These are phyloP conservation scores for Blastobotrys apis DNA, from an alignment of 1,139 yeast genomes.

Conservation along the genomic window DNA sequence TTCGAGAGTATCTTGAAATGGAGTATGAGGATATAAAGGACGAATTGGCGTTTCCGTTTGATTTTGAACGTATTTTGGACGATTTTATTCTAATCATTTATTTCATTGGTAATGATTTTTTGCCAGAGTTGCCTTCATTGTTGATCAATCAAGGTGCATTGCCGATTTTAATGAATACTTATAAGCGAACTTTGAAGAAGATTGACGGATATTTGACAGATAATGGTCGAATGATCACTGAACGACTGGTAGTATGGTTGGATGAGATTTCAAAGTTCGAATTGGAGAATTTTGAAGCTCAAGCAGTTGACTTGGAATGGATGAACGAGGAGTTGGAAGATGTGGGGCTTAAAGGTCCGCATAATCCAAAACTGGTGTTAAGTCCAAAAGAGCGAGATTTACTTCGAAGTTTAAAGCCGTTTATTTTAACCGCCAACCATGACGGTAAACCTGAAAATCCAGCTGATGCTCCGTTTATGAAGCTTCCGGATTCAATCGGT, in stretches of 20 bases:
- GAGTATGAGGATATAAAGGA: constrained; percentile 74
- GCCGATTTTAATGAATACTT: constrained; percentile 81
- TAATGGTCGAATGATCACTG: constrained; percentile 72
- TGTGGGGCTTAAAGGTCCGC: constrained; percentile 63
- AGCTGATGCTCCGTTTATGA: constrained; percentile 16
- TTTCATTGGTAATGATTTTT: constrained; percentile 96
- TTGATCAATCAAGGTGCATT: constrained; percentile 94
- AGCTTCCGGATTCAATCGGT: constrained; percentile 17
- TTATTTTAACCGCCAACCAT: constrained; percentile 24
- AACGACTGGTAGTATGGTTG: constrained; percentile 70
- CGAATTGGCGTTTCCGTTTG: constrained; percentile 59
- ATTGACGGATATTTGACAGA: constrained; percentile 85
- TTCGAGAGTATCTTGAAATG: constrained; percentile 84
- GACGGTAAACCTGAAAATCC: constrained; percentile 15
- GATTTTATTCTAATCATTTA: constrained; percentile 90
- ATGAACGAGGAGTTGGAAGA: constrained; percentile 79
- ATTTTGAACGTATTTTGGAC: constrained; percentile 85
- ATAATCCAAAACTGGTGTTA: constrained; percentile 45
- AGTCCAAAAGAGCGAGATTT: constrained; percentile 61
- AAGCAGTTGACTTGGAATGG: constrained; percentile 82
- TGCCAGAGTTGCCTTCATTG: constrained; percentile 94
- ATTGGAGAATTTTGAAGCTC: constrained; percentile 48
- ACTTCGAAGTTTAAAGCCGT: constrained; percentile 28
- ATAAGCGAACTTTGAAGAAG: constrained; percentile 70
- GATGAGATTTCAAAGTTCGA: constrained; percentile 81